Evolutionary conservation across 495 filamentous ascomycete genomes (phyloP).

Genomic region (Daldinia concentrica): DNA sequence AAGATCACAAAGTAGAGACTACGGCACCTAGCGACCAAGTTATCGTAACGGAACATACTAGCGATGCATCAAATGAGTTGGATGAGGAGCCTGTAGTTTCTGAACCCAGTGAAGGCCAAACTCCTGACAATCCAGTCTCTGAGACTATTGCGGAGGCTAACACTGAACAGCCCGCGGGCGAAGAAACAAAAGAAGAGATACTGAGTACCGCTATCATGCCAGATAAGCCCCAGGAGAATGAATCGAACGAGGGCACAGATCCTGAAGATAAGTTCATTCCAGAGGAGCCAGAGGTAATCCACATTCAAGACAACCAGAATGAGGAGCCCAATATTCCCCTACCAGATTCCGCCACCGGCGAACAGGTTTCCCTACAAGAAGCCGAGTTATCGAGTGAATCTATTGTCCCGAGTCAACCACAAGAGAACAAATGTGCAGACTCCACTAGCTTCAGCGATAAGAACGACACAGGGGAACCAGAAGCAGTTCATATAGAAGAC

Average conservation of each 20-base stretch:
- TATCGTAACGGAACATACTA: not conserved
- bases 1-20: not conserved
- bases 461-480: not conserved
- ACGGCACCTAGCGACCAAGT: not conserved
- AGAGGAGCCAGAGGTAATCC: not conserved
- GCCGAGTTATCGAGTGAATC: not conserved
- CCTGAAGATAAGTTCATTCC: not conserved
- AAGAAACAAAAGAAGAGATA: not conserved
- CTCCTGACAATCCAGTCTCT: not conserved
- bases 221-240: not conserved
- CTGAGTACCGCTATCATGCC: not conserved
- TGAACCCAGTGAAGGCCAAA: not conserved
- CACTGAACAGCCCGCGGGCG: not conserved
- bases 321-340: not conserved
- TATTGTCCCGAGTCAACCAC: not conserved
- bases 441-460: not conserved
- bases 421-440: not conserved
- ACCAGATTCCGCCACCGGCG: not conserved
- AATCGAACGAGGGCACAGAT: not conserved
- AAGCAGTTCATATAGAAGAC: not conserved
- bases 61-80: not conserved
- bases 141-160: not conserved
- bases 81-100: not conserved
- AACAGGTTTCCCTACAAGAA: not conserved
- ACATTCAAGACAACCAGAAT: not conserved